Evolutionary conservation across 1,284 basidiomycete genomes (phyloP).

Genomic region (Earliella scabrosa): DNA sequence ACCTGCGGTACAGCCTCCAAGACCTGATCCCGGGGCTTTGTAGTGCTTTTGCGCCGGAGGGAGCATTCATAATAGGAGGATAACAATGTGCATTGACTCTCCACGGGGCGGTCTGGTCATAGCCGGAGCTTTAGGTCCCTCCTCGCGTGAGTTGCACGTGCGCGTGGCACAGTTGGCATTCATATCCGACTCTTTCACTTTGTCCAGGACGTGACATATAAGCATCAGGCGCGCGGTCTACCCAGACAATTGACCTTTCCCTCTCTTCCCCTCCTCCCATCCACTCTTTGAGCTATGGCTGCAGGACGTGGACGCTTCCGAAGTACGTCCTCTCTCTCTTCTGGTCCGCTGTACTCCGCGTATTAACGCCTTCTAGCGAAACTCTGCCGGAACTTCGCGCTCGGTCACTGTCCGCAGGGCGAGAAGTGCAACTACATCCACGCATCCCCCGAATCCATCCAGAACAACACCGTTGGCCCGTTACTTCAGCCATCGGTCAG

Average conservation of each 20-base stretch:
- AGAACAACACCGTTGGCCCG: slow-evolving; percentile 7
- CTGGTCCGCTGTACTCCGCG: background rate
- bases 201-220: slow-evolving; percentile 33
- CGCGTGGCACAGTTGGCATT: slow-evolving; percentile 25
- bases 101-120: slow-evolving; percentile 10
- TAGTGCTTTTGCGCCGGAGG: slow-evolving; percentile 25
- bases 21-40: slow-evolving; percentile 28
- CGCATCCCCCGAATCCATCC: slow-evolving; percentile 21
- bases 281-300: slow-evolving; percentile 19
- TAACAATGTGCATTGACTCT: slow-evolving; percentile 24
- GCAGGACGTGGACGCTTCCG: slow-evolving; percentile 24
- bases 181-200: slow-evolving; percentile 33
- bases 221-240: slow-evolving; percentile 28
- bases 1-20: slow-evolving; percentile 26
- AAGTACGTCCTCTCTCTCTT: slow-evolving; percentile 22
- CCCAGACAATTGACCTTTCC: slow-evolving; percentile 23
- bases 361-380: slow-evolving; percentile 27
- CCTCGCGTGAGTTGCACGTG: slow-evolving; percentile 39
- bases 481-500: slow-evolving; percentile 17
- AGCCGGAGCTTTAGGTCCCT: slow-evolving; percentile 24
- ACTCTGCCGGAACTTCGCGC: slow-evolving; percentile 36
- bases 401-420: slow-evolving; percentile 37
- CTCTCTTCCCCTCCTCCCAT: slow-evolving; percentile 17
- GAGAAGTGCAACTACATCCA: slow-evolving; percentile 36
- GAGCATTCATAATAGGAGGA: slow-evolving; percentile 19